These are phyloP conservation scores for Cladosporium colombiae DNA, from an alignment of 2,329 filamentous ascomycete genomes.

Conservation along the genomic window DNA sequence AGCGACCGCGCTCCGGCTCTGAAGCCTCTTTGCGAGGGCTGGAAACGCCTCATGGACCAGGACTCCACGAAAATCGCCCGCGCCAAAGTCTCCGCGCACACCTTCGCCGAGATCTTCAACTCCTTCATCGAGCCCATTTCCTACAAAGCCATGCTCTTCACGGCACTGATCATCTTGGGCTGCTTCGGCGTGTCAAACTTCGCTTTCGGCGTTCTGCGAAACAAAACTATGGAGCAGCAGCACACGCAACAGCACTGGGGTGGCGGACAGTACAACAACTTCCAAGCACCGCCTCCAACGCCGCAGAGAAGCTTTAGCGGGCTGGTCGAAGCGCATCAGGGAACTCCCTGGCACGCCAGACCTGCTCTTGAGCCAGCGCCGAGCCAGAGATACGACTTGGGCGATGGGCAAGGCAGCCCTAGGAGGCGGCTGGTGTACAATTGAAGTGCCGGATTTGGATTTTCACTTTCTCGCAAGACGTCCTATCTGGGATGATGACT, in stretches of 20 bases:
- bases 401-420: slow-evolving; percentile 38
- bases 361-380: slow-evolving; percentile 35
- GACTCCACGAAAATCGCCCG: slow-evolving; percentile 77
- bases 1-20: slow-evolving; percentile 71
- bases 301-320: slow-evolving; percentile 38
- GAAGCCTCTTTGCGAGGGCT: slow-evolving; percentile 70
- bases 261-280: neutral
- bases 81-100: slow-evolving; percentile 79
- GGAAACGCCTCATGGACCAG: slow-evolving; percentile 84
- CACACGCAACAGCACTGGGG: slow-evolving; percentile 26
- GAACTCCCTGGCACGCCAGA: slow-evolving; percentile 35
- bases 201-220: slow-evolving; percentile 58
- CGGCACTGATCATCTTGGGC: slow-evolving; percentile 49
- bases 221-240: slow-evolving; percentile 37
- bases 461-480: neutral
- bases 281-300: slow-evolving; percentile 34
- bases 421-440: slow-evolving; percentile 36
- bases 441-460: slow-evolving; percentile 21
- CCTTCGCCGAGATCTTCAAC: slow-evolving; percentile 90
- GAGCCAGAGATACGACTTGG: slow-evolving; percentile 33
- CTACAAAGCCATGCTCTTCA: slow-evolving; percentile 72
- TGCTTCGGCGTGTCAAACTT: slow-evolving; percentile 61
- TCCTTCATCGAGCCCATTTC: slow-evolving; percentile 89
- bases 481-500: neutral
- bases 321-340: slow-evolving; percentile 21